Percentiles rank a stretch among this genome's conserved stretches.
phyloP scores from a whole-genome alignment of 345 rosid species.

The Nephelium lappaceum region DNA sequence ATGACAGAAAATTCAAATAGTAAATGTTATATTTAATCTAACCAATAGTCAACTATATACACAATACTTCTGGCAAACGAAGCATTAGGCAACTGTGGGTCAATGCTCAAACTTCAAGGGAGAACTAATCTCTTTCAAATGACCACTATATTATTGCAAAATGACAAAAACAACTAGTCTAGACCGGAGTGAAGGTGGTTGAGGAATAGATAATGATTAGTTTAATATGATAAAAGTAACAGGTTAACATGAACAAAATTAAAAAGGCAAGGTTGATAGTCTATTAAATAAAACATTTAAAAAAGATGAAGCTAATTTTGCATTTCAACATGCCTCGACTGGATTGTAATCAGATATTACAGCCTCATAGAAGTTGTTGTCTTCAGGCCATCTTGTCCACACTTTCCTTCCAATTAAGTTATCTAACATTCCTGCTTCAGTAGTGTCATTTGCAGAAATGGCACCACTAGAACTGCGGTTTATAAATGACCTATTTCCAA shows the following conservation, averaged over 20 bases:
- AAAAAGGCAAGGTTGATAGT: background rate
- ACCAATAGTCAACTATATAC: background rate
- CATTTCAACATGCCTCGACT: conserved; percentile 51
- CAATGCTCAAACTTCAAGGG: background rate
- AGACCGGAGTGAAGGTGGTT: background rate
- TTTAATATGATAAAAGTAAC: background rate
- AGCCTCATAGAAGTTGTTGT: conserved; percentile 89
- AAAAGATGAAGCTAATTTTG: background rate
- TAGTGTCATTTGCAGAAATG: conserved; percentile 53
- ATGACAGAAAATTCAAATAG: background rate
- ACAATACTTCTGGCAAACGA: background rate
- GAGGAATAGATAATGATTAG: background rate
- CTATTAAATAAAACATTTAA: background rate
- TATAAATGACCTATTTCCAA: conserved; percentile 58
- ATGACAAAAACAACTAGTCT: background rate
- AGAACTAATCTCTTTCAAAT: background rate
- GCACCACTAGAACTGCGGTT: conserved; percentile 50
- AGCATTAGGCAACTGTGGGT: conserved; percentile 1
- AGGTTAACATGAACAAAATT: background rate
- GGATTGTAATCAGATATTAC: conserved; percentile 82
- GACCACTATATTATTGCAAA: background rate
- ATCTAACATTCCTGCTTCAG: conserved; percentile 47
- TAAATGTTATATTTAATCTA: background rate
- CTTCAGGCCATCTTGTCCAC: conserved; percentile 99
- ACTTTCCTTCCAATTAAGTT: conserved; percentile 78